A percentile compares a stretch with the other conserved stretches of the same genome.
phyloP scores from a whole-genome alignment of 305 asterid species.

The Fraxinus velutina region DNA sequence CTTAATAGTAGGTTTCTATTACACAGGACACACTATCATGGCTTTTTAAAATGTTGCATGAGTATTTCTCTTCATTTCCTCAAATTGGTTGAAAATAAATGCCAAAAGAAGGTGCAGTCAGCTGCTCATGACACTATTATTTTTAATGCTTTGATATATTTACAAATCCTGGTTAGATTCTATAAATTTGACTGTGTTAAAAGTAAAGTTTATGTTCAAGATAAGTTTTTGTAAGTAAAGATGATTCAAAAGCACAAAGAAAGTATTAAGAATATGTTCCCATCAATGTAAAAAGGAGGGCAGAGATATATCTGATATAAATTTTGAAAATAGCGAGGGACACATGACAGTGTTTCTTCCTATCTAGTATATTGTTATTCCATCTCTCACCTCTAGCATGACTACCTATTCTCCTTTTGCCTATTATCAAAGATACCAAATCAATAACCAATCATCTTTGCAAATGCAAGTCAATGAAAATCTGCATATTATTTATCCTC shows the following conservation, averaged over 20 bases:
- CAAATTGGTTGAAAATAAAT: neutral
- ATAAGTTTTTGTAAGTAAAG: neutral
- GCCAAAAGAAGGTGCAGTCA: neutral
- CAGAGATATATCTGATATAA: neutral
- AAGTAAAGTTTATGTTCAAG: neutral
- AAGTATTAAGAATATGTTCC: neutral
- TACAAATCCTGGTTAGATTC: neutral
- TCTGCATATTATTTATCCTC: neutral
- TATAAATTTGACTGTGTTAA: neutral
- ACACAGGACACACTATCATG: neutral
- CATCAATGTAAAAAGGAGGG: conserved; percentile 3
- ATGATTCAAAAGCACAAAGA: conserved; percentile 1
- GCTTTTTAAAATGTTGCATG: neutral
- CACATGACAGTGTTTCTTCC: neutral
- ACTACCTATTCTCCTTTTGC: neutral
- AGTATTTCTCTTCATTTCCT: neutral
- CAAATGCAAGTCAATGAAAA: neutral
- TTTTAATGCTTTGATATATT: neutral
- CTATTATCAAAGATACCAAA: neutral
- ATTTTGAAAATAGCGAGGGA: neutral
- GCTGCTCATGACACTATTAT: neutral
- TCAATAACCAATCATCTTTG: neutral
- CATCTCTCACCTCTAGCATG: conserved; percentile 14
- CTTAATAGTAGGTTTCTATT: neutral
- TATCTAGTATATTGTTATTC: conserved; percentile 8